Conservation (phyloP, 2,329 filamentous ascomycete genomes). For the Alternaria triticimaculans region DNA sequence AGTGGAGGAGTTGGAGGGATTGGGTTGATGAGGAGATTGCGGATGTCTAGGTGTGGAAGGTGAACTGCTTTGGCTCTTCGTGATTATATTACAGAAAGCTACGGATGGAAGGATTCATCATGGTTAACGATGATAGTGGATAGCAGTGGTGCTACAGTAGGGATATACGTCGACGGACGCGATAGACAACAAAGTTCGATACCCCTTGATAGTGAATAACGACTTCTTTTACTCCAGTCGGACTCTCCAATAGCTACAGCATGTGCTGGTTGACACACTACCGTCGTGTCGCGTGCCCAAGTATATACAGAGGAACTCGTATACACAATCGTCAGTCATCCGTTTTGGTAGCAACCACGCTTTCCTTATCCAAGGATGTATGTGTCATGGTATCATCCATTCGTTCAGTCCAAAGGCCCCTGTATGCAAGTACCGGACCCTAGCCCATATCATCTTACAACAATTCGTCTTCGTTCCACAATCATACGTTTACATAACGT, state of each 20-base stretch:
- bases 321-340: neutral
- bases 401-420: neutral
- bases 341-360: neutral
- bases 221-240: neutral
- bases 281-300: neutral
- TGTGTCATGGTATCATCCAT: neutral
- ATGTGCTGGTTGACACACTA: neutral
- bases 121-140: neutral
- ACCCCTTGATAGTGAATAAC: neutral
- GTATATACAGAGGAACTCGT: neutral
- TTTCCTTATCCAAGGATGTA: neutral
- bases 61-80: neutral
- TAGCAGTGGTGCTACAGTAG: neutral
- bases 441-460: neutral
- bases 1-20: conserved; percentile 80
- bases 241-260: neutral
- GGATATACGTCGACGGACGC: neutral
- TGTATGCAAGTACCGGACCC: neutral
- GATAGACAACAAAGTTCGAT: neutral
- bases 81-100: neutral
- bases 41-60: neutral
- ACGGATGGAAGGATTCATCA: neutral
- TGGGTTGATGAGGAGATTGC: conserved; percentile 63
- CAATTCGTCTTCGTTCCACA: neutral
- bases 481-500: conserved; percentile 17